Conservation (phyloP, 2,329 filamentous ascomycete genomes). For the Phialophora chinensis region DNA sequence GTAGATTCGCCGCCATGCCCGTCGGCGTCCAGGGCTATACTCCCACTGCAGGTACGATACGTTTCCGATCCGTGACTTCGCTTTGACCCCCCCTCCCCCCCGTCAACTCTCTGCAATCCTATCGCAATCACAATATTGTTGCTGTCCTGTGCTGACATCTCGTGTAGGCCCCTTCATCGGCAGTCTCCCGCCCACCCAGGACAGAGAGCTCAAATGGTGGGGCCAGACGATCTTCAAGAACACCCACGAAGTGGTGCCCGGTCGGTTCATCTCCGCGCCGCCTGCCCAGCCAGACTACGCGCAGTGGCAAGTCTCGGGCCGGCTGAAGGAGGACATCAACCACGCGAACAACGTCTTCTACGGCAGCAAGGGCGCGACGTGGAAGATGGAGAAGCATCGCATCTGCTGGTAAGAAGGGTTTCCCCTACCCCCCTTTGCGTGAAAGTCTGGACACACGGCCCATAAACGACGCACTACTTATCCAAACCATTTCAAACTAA, state of each 20-base stretch:
- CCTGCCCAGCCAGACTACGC: conserved; percentile 63
- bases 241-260: conserved; percentile 59
- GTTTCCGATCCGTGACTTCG: neutral
- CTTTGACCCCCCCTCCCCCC: neutral
- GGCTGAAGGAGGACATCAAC: conserved; percentile 65
- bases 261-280: conserved; percentile 62
- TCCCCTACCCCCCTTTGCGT: neutral
- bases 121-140: too few species aligned
- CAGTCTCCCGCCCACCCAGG: conserved; percentile 60
- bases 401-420: conserved; percentile 66
- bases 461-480: too few species aligned
- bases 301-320: conserved; percentile 66
- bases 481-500: too few species aligned
- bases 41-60: conserved; percentile 42
- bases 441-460: too few species aligned
- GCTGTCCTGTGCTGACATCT: conserved; percentile 29
- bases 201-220: conserved; percentile 61
- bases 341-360: conserved; percentile 65
- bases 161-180: conserved; percentile 62
- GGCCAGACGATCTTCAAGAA: conserved; percentile 66
- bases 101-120: too few species aligned
- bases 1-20: conserved; percentile 50
- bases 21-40: conserved; percentile 56
- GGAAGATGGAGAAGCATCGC: conserved; percentile 67
- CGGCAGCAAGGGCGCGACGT: conserved; percentile 60